These are phyloP conservation scores for Monoraphidium neglectum DNA, from an alignment of 139 green algal species.

Conservation along the genomic window DNA sequence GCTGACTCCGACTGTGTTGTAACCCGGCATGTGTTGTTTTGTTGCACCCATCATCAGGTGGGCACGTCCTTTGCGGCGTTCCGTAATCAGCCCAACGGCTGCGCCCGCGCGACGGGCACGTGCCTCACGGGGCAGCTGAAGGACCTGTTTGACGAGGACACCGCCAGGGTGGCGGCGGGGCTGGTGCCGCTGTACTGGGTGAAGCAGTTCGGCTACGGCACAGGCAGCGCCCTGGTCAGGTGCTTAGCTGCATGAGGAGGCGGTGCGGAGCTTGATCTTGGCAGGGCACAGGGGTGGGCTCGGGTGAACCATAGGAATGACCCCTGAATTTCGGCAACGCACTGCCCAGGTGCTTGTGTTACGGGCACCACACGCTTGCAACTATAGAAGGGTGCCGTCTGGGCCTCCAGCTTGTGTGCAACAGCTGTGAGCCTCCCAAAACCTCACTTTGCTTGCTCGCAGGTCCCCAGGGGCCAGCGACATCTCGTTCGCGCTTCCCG, in stretches of 20 bases:
- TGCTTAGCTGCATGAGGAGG: no score
- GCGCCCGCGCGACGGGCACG: slow-evolving; percentile 33
- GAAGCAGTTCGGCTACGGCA: slow-evolving; percentile 52
- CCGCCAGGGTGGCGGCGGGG: slow-evolving; percentile 42
- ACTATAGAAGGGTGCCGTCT: no score
- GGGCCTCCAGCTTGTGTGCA: no score
- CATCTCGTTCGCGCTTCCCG: slow-evolving; percentile 66
- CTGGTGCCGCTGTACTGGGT: slow-evolving; percentile 66
- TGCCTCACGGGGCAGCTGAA: slow-evolving; percentile 75
- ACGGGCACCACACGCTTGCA: no score
- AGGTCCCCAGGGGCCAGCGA: background rate
- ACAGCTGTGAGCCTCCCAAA: background rate
- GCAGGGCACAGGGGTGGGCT: no score
- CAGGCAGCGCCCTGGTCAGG: slow-evolving; percentile 23
- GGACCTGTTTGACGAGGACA: slow-evolving; percentile 61
- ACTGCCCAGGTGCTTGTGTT: no score
- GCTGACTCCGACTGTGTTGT: background rate
- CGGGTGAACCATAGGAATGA: no score
- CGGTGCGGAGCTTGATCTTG: background rate
- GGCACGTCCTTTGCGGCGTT: slow-evolving; percentile 67
- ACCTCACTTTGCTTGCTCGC: background rate
- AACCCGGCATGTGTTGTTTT: no score
- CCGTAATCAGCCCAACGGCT: slow-evolving; percentile 49
- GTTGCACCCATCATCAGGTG: no score
- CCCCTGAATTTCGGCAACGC: no score